Evolutionary conservation across 1,139 yeast species (phyloP).

Genomic region (Scheffersomyces parashehatae): DNA sequence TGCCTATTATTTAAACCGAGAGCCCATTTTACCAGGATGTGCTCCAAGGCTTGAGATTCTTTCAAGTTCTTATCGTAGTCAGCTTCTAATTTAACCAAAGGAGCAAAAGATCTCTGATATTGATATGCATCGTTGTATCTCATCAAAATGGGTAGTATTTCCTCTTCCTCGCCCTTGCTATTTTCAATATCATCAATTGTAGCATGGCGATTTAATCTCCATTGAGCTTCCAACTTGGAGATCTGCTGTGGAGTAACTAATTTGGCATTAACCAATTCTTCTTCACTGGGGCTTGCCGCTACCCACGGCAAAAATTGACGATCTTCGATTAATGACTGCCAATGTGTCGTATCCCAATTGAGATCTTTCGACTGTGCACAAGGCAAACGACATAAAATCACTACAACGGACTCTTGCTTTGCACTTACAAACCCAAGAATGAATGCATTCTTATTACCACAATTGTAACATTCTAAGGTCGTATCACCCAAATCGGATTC

Average conservation of each 20-base stretch:
- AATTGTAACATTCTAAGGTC: slow-evolving; percentile 83
- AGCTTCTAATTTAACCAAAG: slow-evolving; percentile 78
- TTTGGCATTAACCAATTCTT: slow-evolving; percentile 56
- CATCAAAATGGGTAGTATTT: slow-evolving; percentile 69
- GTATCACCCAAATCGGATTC: slow-evolving; percentile 86
- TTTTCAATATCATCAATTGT: slow-evolving; percentile 60
- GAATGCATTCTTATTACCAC: slow-evolving; percentile 83
- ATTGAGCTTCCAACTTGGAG: slow-evolving; percentile 71
- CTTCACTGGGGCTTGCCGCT: slow-evolving; percentile 66
- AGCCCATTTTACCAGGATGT: slow-evolving; percentile 75
- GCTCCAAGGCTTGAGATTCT: slow-evolving; percentile 79
- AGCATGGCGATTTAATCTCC: slow-evolving; percentile 74
- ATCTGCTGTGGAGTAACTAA: slow-evolving; percentile 66
- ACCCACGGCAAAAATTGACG: slow-evolving; percentile 82
- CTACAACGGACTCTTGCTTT: slow-evolving; percentile 83
- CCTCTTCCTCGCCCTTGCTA: slow-evolving; percentile 54
- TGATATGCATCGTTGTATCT: slow-evolving; percentile 83
- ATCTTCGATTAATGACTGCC: slow-evolving; percentile 87
- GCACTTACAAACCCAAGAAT: slow-evolving; percentile 87
- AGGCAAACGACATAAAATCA: slow-evolving; percentile 83
- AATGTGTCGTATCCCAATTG: slow-evolving; percentile 85
- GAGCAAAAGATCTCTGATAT: slow-evolving; percentile 84
- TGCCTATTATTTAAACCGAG: slow-evolving; percentile 64
- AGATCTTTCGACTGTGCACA: slow-evolving; percentile 77
- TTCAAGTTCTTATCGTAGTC: slow-evolving; percentile 74